Conservation (phyloP, 192 early-diverging fungal species). For the Podila clonocystis region DNA sequence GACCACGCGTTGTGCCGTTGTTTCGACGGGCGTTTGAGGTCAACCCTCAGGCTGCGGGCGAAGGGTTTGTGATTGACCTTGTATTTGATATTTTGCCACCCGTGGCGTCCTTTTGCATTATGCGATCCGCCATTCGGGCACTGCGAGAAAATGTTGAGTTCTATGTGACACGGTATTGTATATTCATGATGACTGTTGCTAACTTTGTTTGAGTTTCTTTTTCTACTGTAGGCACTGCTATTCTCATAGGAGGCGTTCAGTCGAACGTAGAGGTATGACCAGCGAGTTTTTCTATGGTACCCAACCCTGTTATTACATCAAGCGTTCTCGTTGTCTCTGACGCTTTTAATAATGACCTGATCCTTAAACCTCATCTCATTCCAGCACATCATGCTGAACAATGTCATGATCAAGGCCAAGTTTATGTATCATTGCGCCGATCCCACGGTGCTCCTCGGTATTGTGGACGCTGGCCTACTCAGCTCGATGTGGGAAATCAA, state of each 20-base stretch:
- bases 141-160: conserved; percentile 16
- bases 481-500: conserved; percentile 4
- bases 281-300: neutral
- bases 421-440: conserved; percentile 45
- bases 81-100: conserved; percentile 39
- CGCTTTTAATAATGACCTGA: too few species aligned
- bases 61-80: conserved; percentile 35
- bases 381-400: conserved; percentile 21
- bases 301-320: too few species aligned
- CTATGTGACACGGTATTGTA: neutral
- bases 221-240: conserved; percentile 4
- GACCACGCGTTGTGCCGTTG: conserved; percentile 34
- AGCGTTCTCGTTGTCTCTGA: neutral
- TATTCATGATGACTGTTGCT: too few species aligned
- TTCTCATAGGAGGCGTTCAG: conserved; percentile 31
- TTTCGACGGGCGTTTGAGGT: conserved; percentile 19
- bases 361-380: conserved; percentile 1
- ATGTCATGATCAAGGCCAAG: conserved; percentile 37
- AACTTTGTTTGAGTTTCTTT: too few species aligned
- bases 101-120: conserved; percentile 7
- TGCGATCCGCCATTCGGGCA: conserved; percentile 26
- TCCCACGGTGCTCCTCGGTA: conserved; percentile 16
- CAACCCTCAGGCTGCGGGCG: conserved; percentile 31
- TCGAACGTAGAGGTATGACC: conserved; percentile 1
- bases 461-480: conserved; percentile 41